phyloP scores from a whole-genome alignment of 306 rosid genomes.

The Quillaja saponaria region DNA sequence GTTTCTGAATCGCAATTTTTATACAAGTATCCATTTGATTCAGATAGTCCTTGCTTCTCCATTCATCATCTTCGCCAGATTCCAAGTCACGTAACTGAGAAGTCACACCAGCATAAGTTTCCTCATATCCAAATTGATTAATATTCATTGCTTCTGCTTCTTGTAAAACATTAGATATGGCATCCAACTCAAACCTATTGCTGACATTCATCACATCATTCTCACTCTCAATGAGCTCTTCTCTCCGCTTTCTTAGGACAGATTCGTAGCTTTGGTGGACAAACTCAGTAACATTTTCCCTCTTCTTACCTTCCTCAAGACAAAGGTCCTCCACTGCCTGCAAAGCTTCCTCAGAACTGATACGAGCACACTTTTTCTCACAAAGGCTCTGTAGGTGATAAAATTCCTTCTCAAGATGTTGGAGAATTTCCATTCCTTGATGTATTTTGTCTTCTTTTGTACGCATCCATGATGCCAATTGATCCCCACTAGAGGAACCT shows the following conservation, averaged over 20 bases:
- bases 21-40: conserved; percentile 76
- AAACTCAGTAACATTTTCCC: conserved; percentile 63
- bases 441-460: conserved; percentile 69
- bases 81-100: conserved; percentile 83
- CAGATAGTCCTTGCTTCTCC: conserved; percentile 82
- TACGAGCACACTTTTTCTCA: conserved; percentile 77
- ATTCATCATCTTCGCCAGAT: conserved; percentile 79
- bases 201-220: conserved; percentile 52
- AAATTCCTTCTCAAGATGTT: conserved; percentile 84
- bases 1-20: conserved; percentile 80
- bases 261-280: conserved; percentile 68
- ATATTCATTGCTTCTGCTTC: conserved; percentile 71
- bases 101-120: conserved; percentile 57
- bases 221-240: conserved; percentile 74
- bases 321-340: conserved; percentile 84
- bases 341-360: conserved; percentile 75
- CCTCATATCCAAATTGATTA: conserved; percentile 73
- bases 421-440: conserved; percentile 70
- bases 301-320: conserved; percentile 77
- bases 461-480: conserved; percentile 69
- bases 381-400: conserved; percentile 68
- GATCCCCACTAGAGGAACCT: conserved; percentile 68
- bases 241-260: conserved; percentile 71
- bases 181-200: conserved; percentile 66
- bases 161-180: conserved; percentile 73